These are phyloP conservation scores for Sporothrix brasiliensis DNA, from an alignment of 2,329 filamentous ascomycete species.

Conservation along the genomic window DNA sequence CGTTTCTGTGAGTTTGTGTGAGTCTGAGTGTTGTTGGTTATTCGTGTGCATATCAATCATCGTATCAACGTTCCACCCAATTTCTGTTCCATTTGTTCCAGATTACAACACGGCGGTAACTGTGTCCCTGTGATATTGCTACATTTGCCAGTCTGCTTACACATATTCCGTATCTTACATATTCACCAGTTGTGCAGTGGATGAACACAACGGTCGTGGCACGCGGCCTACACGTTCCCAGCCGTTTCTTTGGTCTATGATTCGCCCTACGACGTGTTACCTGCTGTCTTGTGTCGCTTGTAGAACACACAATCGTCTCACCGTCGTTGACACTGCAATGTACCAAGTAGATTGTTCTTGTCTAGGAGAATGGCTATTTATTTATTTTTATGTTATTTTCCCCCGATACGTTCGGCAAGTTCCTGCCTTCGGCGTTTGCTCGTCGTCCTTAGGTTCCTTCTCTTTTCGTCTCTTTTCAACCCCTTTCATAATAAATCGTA, in stretches of 20 bases:
- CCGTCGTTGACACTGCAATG: background rate
- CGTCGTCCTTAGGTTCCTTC: background rate
- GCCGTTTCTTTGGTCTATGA: background rate
- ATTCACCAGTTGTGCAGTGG: background rate
- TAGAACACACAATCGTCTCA: background rate
- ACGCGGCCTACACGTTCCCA: background rate
- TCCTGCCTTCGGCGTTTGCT: conserved; percentile 1
- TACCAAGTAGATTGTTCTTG: background rate
- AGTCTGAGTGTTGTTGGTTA: background rate
- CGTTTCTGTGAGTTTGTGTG: background rate
- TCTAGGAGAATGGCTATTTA: background rate
- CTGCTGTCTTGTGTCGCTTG: conserved; percentile 10
- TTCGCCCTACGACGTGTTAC: background rate
- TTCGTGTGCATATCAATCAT: background rate
- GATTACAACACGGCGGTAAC: background rate
- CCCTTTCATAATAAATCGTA: too few relatives aligned
- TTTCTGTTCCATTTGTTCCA: conserved; percentile 11
- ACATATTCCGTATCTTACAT: too few relatives aligned
- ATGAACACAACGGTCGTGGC: conserved; percentile 10
- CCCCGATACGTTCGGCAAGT: background rate
- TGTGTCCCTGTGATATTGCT: background rate
- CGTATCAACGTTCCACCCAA: conserved; percentile 20
- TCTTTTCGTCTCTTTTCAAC: background rate
- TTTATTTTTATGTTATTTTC: too few relatives aligned
- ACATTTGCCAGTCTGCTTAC: conserved; percentile 6